These are phyloP conservation scores for Rosa lucieae DNA, from an alignment of 306 rosid genomes.

Conservation along the genomic window DNA sequence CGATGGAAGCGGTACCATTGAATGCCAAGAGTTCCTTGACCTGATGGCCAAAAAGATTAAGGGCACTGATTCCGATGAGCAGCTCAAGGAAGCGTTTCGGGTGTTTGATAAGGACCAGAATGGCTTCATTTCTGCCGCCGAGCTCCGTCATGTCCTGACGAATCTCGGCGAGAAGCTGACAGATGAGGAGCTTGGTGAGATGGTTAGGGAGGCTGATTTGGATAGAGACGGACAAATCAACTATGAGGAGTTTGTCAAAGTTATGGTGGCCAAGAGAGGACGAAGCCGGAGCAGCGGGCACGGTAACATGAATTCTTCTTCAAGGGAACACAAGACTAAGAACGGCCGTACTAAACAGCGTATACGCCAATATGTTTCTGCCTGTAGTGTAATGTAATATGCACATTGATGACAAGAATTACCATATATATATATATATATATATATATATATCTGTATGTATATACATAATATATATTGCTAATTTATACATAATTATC, in stretches of 20 bases:
- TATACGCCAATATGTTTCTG: background rate
- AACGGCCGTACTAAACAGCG: conserved; percentile 1
- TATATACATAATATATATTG: too few relatives aligned
- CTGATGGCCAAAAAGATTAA: background rate
- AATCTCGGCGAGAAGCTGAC: background rate
- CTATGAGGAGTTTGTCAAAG: background rate
- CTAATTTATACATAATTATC: background rate
- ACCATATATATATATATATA: too few relatives aligned
- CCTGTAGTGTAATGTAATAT: background rate
- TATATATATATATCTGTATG: too few relatives aligned
- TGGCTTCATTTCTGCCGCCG: background rate
- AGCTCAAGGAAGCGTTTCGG: background rate
- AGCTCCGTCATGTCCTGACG: background rate
- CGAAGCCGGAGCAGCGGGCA: background rate
- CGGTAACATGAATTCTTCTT: background rate
- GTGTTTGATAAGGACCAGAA: conserved; percentile 5
- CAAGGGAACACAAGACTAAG: background rate
- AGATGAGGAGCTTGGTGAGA: background rate
- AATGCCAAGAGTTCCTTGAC: background rate
- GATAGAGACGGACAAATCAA: background rate
- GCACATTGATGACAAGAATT: too few relatives aligned
- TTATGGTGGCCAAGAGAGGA: background rate
- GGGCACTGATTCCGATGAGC: background rate
- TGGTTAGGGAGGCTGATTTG: background rate
- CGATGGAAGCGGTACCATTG: background rate